Percentiles rank a stretch among this genome's conserved stretches.
Evolutionary conservation across 1,139 yeast species (phyloP).

Genomic region (Lodderomyces orthopsilosis): DNA sequence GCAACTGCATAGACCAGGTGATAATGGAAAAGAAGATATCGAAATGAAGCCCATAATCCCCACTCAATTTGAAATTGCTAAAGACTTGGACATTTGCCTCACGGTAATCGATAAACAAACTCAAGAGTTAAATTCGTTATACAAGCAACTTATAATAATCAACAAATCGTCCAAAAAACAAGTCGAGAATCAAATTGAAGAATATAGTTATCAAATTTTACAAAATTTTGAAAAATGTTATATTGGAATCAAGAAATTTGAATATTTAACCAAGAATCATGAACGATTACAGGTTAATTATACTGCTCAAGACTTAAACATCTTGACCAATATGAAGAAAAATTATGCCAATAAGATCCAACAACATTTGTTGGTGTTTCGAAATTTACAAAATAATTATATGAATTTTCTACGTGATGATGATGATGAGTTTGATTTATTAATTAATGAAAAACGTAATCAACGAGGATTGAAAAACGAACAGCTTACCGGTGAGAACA

Average conservation of each 20-base stretch:
- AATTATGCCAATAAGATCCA: slow-evolving; percentile 85
- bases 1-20: neutral
- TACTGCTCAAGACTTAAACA: slow-evolving; percentile 52
- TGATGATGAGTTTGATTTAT: slow-evolving; percentile 30
- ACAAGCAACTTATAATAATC: slow-evolving; percentile 80
- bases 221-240: slow-evolving; percentile 75
- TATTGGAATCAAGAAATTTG: slow-evolving; percentile 67
- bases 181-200: slow-evolving; percentile 69
- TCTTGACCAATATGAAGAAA: slow-evolving; percentile 78
- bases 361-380: slow-evolving; percentile 67
- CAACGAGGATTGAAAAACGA: neutral
- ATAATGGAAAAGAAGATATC: slow-evolving; percentile 23
- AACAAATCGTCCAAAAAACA: slow-evolving; percentile 75
- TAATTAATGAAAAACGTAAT: slow-evolving; percentile 5
- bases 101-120: slow-evolving; percentile 48
- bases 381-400: slow-evolving; percentile 86
- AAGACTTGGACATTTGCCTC: slow-evolving; percentile 66
- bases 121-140: slow-evolving; percentile 60
- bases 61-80: slow-evolving; percentile 68
- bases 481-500: neutral
- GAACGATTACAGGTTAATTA: slow-evolving; percentile 32
- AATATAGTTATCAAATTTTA: slow-evolving; percentile 70
- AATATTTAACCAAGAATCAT: slow-evolving; percentile 44
- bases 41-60: slow-evolving; percentile 68
- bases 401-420: slow-evolving; percentile 73